These are phyloP conservation scores for Ophiostoma montium DNA, from an alignment of 2,329 filamentous ascomycete species.

Conservation along the genomic window DNA sequence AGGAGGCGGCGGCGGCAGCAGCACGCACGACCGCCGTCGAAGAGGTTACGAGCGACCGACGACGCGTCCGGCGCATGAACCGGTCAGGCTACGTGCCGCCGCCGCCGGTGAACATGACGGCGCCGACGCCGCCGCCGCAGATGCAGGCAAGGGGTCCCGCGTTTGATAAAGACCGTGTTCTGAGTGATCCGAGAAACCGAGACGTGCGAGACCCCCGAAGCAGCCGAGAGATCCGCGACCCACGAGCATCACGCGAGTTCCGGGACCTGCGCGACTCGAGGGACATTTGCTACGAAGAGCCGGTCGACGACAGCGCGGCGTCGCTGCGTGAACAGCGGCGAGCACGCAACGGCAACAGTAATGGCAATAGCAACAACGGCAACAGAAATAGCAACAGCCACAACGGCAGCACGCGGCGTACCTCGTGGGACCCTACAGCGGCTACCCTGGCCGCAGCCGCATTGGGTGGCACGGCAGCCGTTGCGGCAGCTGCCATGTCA, in stretches of 20 bases:
- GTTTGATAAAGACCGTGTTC: too few species aligned
- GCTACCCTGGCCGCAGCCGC: not conserved
- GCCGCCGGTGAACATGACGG: not conserved
- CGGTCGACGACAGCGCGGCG: not conserved
- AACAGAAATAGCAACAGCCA: too few species aligned
- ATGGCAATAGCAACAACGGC: not conserved
- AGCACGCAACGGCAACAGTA: not conserved
- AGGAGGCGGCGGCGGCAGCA: not conserved
- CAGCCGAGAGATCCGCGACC: not conserved
- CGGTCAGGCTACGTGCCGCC: not conserved
- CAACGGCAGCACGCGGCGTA: not conserved
- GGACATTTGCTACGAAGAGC: not conserved
- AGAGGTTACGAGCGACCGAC: not conserved
- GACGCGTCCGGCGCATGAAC: not conserved
- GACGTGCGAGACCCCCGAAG: not conserved
- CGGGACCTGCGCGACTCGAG: conserved; percentile 2
- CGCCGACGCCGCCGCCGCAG: not conserved
- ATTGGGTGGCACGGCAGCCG: not conserved
- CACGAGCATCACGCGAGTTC: not conserved
- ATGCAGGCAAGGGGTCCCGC: not conserved
- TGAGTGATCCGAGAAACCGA: too few species aligned
- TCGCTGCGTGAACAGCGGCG: conserved; percentile 4
- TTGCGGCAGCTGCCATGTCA: too few species aligned
- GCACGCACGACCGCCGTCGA: not conserved
- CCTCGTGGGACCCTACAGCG: conserved; percentile 2